Base-by-base conservation (phyloP, 2,329 filamentous ascomycete species). In the Cadophora sp. region DNA sequence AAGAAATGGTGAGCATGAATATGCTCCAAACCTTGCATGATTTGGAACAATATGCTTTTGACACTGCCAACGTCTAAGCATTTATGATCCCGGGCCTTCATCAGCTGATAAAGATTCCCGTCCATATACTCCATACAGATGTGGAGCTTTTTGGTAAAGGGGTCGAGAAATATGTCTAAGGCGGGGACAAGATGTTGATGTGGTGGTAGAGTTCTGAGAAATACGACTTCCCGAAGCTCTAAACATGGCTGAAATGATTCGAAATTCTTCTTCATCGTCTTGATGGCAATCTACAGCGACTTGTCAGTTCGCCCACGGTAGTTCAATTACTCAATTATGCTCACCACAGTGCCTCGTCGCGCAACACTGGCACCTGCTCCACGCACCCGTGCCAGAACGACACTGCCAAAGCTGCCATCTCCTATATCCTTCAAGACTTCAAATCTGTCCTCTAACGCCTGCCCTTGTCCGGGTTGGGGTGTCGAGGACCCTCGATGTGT, bases 101-200 rank as follows among this genome's bases (percentile, higher is more conserved):
- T 99, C 70, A 99, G 82, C 80, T 99, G 96, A 80, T 99, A 99
- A 0, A 99, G 85, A 79, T 99, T 99, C 60, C 96, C 96, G 79
- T 99, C 96, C 96, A 99, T 99, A 81, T 97, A 97, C 82, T 99
- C 96, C 96, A 99, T 99, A 77, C 88, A 90, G 73, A 99, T 99
- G 80, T 99, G 96, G 53, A 99, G 89, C 81, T 97, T 97, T 82
- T 94, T 96, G 81, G 87, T 97, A 79, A 93, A 92, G 0, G 96
- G 96, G 77, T 99, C 96, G 75, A 99, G 88, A 81, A 99, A 99
- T 76, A 99, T 99, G 81, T 99, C 96, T 72, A 98, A 87, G 5
- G 96, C 95, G 43, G 96, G 96, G n/a, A 99, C 96, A 41, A 99
- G 87, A 79, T 99, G 96, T 73, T 89, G 88, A 77, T 99, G 96